A percentile compares a stretch with the other conserved stretches of the same genome.
These are phyloP conservation scores for Apiospora hydei DNA, from an alignment of 2,329 filamentous ascomycete genomes.

Conservation along the genomic window DNA sequence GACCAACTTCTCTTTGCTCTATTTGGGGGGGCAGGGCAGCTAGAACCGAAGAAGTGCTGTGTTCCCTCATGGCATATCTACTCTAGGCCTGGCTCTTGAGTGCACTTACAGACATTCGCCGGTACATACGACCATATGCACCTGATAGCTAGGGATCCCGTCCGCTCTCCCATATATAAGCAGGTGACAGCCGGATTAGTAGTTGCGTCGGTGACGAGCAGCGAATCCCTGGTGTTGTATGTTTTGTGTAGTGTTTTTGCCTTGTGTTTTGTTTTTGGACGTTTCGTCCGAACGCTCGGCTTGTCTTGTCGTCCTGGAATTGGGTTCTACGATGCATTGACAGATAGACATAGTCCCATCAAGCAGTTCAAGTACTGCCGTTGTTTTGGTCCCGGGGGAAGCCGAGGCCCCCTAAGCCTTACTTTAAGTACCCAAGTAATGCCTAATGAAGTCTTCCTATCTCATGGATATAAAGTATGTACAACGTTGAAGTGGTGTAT, in stretches of 20 bases:
- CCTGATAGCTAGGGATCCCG: slow-evolving; percentile 25
- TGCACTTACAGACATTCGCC: no score
- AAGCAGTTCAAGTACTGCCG: no score
- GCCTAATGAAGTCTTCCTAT: background rate
- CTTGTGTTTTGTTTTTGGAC: background rate
- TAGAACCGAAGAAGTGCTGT: no score
- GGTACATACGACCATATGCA: slow-evolving; percentile 22
- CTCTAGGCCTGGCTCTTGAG: no score
- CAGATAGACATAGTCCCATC: no score
- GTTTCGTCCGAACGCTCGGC: background rate
- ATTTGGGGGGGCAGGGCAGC: no score
- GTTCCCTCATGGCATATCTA: no score
- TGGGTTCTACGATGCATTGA: background rate
- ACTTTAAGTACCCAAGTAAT: no score
- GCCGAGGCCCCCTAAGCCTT: background rate
- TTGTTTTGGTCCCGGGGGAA: background rate
- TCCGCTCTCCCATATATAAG: slow-evolving; percentile 26
- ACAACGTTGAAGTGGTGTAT: background rate
- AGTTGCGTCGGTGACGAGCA: slow-evolving; percentile 28
- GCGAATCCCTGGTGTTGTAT: slow-evolving; percentile 27
- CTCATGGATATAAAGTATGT: background rate
- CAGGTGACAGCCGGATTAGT: slow-evolving; percentile 25
- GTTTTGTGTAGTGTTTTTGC: background rate
- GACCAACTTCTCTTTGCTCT: no score
- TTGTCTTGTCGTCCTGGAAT: background rate